These are phyloP conservation scores for Colletotrichum noveboracense DNA, from an alignment of 2,329 filamentous ascomycete species.

Conservation along the genomic window DNA sequence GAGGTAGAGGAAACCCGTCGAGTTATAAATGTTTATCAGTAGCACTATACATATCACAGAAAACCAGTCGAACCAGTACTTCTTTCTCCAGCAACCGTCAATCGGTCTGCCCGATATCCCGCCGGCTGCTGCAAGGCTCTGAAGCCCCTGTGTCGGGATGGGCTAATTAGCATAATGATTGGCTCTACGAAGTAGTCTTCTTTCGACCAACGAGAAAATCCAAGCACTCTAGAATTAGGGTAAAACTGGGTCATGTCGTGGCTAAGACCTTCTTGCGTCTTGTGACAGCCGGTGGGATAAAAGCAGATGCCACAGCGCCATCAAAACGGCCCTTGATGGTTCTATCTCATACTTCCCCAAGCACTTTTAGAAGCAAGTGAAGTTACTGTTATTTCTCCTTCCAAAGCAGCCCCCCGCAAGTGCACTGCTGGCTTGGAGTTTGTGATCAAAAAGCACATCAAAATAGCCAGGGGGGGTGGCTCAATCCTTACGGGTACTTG, in stretches of 20 bases:
- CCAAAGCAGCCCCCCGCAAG: background rate
- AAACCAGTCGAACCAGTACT: background rate
- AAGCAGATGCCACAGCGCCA: background rate
- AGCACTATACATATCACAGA: background rate
- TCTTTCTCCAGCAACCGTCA: background rate
- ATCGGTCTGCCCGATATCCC: background rate
- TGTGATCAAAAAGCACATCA: background rate
- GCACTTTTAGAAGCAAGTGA: accelerated
- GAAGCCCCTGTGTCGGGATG: background rate
- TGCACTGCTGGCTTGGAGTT: background rate
- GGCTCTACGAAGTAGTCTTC: background rate
- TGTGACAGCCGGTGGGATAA: background rate
- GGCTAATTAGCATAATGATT: background rate
- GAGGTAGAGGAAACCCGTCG: background rate
- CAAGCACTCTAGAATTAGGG: background rate
- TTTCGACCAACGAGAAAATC: background rate
- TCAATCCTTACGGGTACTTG: background rate
- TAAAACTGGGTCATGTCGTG: background rate
- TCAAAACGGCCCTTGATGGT: background rate
- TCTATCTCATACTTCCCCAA: background rate
- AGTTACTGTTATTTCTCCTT: background rate
- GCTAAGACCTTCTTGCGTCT: background rate
- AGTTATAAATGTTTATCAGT: background rate
- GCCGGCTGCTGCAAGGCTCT: background rate
- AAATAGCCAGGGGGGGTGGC: background rate